Base-by-base conservation (phyloP, 2,329 filamentous ascomycete species). In the Ophiocordyceps camponoti-rufipedis region DNA sequence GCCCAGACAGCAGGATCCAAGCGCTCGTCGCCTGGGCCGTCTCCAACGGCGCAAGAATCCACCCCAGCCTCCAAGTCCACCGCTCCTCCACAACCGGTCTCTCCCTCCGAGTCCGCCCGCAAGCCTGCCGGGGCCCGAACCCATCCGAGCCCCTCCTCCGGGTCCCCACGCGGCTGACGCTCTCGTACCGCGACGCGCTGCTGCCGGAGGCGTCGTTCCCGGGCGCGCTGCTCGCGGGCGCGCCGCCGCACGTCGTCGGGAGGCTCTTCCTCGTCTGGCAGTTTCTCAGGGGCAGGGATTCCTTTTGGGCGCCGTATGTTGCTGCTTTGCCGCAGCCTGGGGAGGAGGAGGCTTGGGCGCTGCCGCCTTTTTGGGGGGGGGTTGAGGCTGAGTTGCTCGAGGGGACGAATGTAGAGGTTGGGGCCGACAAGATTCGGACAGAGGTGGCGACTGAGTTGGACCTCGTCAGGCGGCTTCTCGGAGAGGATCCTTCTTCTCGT, bases 211-310 rank as follows among this genome's bases (percentile, higher is more conserved):
- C 51, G 52, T 44, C 43, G 49, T 49, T 82, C 42, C 69, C 74
- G 0, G 43, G 51, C 0, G 54, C 55, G 1, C 76, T 83, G 51
- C 58, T 81, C 42, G 52, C 64, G 1, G 53, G 55, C 5, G 58
- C 69, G 2, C 70, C 71, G 1, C 69, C 75, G 0, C 72, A 82
- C 51, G 74, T 82, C 47, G 61, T 79, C 43, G 71, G 75, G 9
- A 71, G 79, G 4, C 81, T 85, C 59, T 80, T 83, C 50, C 67
- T 87, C 6, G 69, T 83, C 55, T 74, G 79, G 49, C 75, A 87
- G 56, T 78, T 76, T 54, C 64, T 85, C 31, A 60, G 70, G 2
- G 73, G 72, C 1, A 46, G 60, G 2, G 54, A 67, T 2, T 82
- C 81, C 0, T 75, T 74, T 51, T 87, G 82, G 82, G 69, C 65